Evolutionary conservation across 352 stramenopile species (phyloP).

Genomic region (Pythium brachiatum): DNA sequence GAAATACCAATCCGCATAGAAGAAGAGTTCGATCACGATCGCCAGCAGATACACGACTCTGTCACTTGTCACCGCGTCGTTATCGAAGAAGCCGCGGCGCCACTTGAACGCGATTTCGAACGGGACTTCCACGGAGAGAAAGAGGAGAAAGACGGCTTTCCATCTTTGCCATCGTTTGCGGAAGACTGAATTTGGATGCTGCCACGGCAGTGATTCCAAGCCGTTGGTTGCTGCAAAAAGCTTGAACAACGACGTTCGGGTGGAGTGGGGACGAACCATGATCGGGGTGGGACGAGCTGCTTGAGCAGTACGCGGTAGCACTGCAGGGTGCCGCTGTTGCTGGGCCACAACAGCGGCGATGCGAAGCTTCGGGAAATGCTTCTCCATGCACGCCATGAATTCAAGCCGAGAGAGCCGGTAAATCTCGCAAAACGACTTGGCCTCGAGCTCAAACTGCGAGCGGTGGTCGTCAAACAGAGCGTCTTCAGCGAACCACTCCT

Average conservation of each 20-base stretch:
- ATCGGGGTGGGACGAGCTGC: neutral
- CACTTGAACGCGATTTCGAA: conserved; percentile 27
- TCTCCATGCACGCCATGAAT: conserved; percentile 33
- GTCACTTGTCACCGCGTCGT: conserved; percentile 30
- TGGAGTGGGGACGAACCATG: neutral
- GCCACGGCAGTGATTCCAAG: conserved; percentile 2
- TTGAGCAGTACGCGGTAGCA: neutral
- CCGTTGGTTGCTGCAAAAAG: neutral
- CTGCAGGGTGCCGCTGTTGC: conserved; percentile 4
- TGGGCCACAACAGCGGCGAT: conserved; percentile 39
- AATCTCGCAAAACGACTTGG: conserved; percentile 26
- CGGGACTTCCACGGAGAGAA: conserved; percentile 20
- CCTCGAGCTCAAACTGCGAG: conserved; percentile 18
- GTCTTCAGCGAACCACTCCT: conserved; percentile 22
- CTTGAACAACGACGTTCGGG: neutral
- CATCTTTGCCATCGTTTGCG: conserved; percentile 15
- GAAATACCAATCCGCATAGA: conserved; percentile 54
- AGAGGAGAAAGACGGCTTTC: conserved; percentile 17
- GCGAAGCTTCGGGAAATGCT: conserved; percentile 52
- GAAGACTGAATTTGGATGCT: conserved; percentile 8
- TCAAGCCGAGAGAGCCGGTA: conserved; percentile 6
- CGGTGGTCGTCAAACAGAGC: conserved; percentile 19
- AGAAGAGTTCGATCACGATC: conserved; percentile 51
- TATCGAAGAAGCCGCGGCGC: conserved; percentile 20
- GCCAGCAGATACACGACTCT: conserved; percentile 30